phyloP scores from a whole-genome alignment of 768 basidiomycete species.

The Sistotremastrum suecicum region DNA sequence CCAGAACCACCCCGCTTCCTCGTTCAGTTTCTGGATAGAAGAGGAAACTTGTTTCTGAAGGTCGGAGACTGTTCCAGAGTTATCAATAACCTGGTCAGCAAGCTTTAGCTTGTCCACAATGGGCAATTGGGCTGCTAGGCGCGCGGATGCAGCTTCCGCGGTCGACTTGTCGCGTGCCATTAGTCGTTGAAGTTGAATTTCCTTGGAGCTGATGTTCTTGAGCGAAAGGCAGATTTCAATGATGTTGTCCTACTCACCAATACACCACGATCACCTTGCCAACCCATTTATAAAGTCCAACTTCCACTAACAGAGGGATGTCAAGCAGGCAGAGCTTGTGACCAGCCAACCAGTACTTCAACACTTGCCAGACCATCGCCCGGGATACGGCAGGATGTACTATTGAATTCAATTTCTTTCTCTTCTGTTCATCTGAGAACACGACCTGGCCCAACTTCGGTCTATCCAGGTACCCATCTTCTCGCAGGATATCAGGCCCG shows the following conservation, averaged over 20 bases:
- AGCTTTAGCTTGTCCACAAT: slow-evolving; percentile 69
- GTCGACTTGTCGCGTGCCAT: slow-evolving; percentile 60
- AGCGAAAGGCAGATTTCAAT: background rate
- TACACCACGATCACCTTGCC: slow-evolving; percentile 81
- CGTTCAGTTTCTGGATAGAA: slow-evolving; percentile 25
- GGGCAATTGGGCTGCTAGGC: slow-evolving; percentile 70
- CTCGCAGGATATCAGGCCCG: slow-evolving; percentile 49
- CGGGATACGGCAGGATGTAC: slow-evolving; percentile 83
- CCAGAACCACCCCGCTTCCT: slow-evolving; percentile 26
- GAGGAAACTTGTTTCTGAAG: slow-evolving; percentile 41
- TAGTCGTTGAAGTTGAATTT: slow-evolving; percentile 74
- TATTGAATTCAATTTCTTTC: slow-evolving; percentile 66
- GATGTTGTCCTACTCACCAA: slow-evolving; percentile 41
- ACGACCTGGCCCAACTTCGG: slow-evolving; percentile 73
- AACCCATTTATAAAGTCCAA: slow-evolving; percentile 71
- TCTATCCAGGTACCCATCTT: slow-evolving; percentile 67
- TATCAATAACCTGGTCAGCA: slow-evolving; percentile 80
- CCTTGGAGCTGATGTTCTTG: slow-evolving; percentile 42
- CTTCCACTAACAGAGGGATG: slow-evolving; percentile 85
- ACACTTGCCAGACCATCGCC: slow-evolving; percentile 56
- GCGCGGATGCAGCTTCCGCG: slow-evolving; percentile 50
- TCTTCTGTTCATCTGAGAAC: slow-evolving; percentile 61
- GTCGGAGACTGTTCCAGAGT: slow-evolving; percentile 63
- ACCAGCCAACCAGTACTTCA: slow-evolving; percentile 64
- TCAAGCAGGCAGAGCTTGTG: slow-evolving; percentile 74